phyloP scores from a whole-genome alignment of 164 flowering plant species.

The Amborella trichopoda region DNA sequence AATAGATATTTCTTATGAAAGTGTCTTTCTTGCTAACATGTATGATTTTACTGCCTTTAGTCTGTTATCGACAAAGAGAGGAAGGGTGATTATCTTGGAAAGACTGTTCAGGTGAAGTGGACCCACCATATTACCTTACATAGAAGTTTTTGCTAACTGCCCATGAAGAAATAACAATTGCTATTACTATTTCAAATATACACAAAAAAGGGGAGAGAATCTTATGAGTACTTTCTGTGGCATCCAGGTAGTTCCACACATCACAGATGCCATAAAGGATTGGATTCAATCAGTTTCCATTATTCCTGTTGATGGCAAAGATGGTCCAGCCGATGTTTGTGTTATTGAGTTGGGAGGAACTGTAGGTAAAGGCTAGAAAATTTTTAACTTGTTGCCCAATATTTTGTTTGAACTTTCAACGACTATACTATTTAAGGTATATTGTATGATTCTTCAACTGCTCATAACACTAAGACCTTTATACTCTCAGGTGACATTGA shows the following conservation, averaged over 20 bases:
- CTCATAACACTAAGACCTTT: no score
- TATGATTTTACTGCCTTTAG: slow-evolving; percentile 20
- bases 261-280: slow-evolving; percentile 85
- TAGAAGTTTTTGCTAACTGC: no score
- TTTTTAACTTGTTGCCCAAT: not conserved
- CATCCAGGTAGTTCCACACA: slow-evolving; percentile 86
- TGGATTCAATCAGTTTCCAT: slow-evolving; percentile 77
- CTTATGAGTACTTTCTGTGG: no score
- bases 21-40: not conserved
- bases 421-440: not conserved
- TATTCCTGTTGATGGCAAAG: slow-evolving; percentile 92
- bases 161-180: no score
- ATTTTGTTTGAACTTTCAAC: not conserved
- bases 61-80: slow-evolving; percentile 92
- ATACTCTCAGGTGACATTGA: slow-evolving; percentile 97
- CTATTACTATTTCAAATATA: no score
- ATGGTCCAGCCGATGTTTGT: slow-evolving; percentile 93
- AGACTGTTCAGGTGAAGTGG: slow-evolving; percentile 80
- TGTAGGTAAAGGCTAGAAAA: slow-evolving; percentile 50
- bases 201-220: no score
- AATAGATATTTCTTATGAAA: no score
- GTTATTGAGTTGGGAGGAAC: slow-evolving; percentile 98
- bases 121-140: no score
- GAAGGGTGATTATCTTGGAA: slow-evolving; percentile 91
- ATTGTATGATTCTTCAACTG: not conserved